Evolutionary conservation across 2,329 filamentous ascomycete genomes (phyloP).

Genomic region (Monosporascus cannonballus): DNA sequence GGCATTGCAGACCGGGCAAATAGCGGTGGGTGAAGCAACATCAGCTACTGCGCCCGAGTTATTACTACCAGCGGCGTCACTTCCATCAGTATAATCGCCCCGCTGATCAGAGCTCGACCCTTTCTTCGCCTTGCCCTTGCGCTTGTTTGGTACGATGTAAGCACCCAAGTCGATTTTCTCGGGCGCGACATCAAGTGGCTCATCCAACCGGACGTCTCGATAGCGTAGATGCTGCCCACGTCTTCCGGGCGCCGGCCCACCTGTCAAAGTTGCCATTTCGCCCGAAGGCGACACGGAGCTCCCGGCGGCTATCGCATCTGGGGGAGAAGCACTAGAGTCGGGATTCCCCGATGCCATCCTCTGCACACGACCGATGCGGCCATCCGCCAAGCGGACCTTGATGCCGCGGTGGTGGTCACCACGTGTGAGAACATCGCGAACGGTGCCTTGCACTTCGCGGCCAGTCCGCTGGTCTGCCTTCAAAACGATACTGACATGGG

Average conservation of each 20-base stretch:
- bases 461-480: slow-evolving; percentile 74
- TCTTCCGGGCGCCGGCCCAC: slow-evolving; percentile 9
- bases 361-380: slow-evolving; percentile 69
- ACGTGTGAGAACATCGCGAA: slow-evolving; percentile 63
- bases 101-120: slow-evolving; percentile 9
- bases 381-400: slow-evolving; percentile 68
- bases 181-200: slow-evolving; percentile 29
- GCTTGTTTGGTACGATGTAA: slow-evolving; percentile 37
- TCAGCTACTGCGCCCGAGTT: slow-evolving; percentile 7
- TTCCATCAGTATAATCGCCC: slow-evolving; percentile 5
- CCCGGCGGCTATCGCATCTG: slow-evolving; percentile 1
- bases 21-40: slow-evolving; percentile 25
- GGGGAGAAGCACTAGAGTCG: slow-evolving; percentile 3
- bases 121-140: slow-evolving; percentile 23
- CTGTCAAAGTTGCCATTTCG: slow-evolving; percentile 4
- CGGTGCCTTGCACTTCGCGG: slow-evolving; percentile 59
- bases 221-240: slow-evolving; percentile 20
- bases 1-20: slow-evolving; percentile 58
- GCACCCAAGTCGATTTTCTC: slow-evolving; percentile 44
- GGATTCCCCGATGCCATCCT: slow-evolving; percentile 34
- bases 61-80: slow-evolving; percentile 8
- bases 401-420: slow-evolving; percentile 74
- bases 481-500: slow-evolving; percentile 64
- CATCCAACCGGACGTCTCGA: slow-evolving; percentile 28
- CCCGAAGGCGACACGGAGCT: slow-evolving; percentile 2